Base-by-base conservation (phyloP, 148 eudicot species). In the Bassia scoparia region DNA sequence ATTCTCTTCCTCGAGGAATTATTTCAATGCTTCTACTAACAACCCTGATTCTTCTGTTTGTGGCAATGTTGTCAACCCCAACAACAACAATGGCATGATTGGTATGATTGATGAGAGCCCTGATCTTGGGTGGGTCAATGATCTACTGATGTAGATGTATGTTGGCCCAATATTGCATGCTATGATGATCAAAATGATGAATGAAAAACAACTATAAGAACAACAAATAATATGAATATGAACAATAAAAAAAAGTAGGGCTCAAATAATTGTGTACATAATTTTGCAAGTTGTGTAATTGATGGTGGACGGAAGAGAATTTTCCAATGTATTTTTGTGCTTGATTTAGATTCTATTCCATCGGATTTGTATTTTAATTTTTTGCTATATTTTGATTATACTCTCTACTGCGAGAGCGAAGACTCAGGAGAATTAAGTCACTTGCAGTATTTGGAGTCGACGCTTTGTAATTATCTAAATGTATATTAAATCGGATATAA, bases 101-200 rank as follows among this genome's bases (percentile, higher is more conserved):
- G 30, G 29, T 60, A 54, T n/a, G 29, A 4, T 34, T 70, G 86
- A 82, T 16, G 83, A 80, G 26, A 79, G 89, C 20, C 97, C 97
- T 21, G 93, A 90, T 88, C 77, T 90, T 23, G 97, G 86, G 26
- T 90, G 97, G 97, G 97, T 90, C 62, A 89, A 90, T 80, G 97
- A 90, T 71, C 88, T 90, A 21, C 86, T 89, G 1, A 80, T 71
- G 62, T 80, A 72, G 67, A 69, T 62, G 29, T 41, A 2, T 41
- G 46, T 5, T 41, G 46, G 46, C 12, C 13, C 12, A n/a, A n/a
- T 41, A 41, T 41, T 6, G 9, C 9, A 37, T 5, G 50, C 17
- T 17, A 17, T 16, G 55, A 50, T 50, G 55, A 16, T 13, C 3
- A 50, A 50, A 50, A 50, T 18, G 21, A 50, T 17, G 23, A 50